Base-by-base conservation (phyloP, 1,284 basidiomycete genomes). In the Meripilus lineatus region DNA sequence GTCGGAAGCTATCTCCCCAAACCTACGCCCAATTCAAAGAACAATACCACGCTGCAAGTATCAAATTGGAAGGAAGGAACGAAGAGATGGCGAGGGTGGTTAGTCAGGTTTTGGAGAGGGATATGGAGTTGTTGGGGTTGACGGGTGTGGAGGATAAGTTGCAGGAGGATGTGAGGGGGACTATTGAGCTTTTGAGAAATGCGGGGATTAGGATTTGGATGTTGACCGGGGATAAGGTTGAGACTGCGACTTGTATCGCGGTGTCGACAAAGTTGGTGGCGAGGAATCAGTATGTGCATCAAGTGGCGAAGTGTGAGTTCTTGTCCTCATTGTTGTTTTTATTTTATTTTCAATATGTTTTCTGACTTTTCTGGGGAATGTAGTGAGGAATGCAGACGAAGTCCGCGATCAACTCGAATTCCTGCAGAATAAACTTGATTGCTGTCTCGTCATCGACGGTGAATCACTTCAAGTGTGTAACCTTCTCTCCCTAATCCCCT, bases 161-260 rank as follows among this genome's bases (percentile, higher is more conserved):
- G 45, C 96, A 99, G 58, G 95, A 98, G 47, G 94, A 95, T 32
- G 95, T 99, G 55, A 94, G 90, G 64, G 80, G 84, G 32, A 98
- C 96, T 0, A 68, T 99, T 49, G 96, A 99, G 67, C 62, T 98
- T 38, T 65, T 99, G 52, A 74, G 94, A 50, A 99, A 99, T 61
- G 96, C 95, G 0, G 95, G 95, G 2, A 85, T 99, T 67, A 97
- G 93, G 72, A 97, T 99, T 45, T 99, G 96, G 96, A 99, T 99
- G 96, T 72, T 99, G 56, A 99, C 96, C 0, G 96, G 96, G 0
- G 96, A 99, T 68, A 99, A 99, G 71, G 93, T 99, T 50, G 96
- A 99, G 71, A 99, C 96, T 2, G 96, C 96, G 5, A 89, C 94
- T 24, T 97, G 94, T 65, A 99, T 99, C 56, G 94, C 95, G 1